Evolutionary conservation across 2,329 filamentous ascomycete species (phyloP).

Genomic region (Nemania sp.): DNA sequence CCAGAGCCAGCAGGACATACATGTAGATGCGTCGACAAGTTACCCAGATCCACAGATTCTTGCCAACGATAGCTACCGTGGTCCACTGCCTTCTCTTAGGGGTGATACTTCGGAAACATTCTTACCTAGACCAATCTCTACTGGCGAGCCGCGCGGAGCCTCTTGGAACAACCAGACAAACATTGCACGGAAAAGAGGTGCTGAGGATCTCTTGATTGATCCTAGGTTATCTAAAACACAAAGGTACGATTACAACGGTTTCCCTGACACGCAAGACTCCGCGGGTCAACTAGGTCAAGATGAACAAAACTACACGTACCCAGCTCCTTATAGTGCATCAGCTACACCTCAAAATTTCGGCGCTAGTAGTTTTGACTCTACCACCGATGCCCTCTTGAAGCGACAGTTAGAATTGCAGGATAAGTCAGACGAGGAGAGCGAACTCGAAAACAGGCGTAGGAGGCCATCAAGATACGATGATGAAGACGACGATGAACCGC

Average conservation of each 20-base stretch:
- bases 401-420: slow-evolving; percentile 42
- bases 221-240: slow-evolving; percentile 17
- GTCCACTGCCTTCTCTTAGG: neutral
- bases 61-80: slow-evolving; percentile 27
- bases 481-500: slow-evolving; percentile 25
- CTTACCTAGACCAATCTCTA: slow-evolving; percentile 26
- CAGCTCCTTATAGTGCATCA: slow-evolving; percentile 3
- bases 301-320: slow-evolving; percentile 14
- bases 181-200: slow-evolving; percentile 9
- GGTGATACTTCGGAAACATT: slow-evolving; percentile 10
- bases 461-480: slow-evolving; percentile 16
- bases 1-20: no score
- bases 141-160: neutral
- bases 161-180: slow-evolving; percentile 11
- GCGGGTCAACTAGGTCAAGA: slow-evolving; percentile 5
- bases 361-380: slow-evolving; percentile 8
- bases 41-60: slow-evolving; percentile 32
- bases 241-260: neutral
- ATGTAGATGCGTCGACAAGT: no score
- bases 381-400: slow-evolving; percentile 47
- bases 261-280: neutral
- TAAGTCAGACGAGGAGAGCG: slow-evolving; percentile 34
- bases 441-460: slow-evolving; percentile 21
- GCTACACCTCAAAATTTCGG: neutral
- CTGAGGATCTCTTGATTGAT: slow-evolving; percentile 24